Evolutionary conservation across 2,329 filamentous ascomycete genomes (phyloP).

Genomic region (Trematosphaeria pertusa): DNA sequence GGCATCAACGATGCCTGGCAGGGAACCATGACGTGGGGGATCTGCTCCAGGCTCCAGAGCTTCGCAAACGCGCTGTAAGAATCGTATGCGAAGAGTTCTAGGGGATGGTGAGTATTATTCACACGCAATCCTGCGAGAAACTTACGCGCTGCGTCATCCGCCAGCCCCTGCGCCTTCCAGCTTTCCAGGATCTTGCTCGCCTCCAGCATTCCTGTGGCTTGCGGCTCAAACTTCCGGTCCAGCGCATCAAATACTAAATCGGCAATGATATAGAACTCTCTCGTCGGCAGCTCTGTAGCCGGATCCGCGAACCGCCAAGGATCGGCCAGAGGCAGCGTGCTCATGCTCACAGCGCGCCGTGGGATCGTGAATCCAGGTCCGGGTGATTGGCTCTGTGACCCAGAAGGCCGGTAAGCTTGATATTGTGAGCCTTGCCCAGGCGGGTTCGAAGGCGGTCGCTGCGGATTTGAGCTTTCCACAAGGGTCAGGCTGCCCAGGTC

Average conservation of each 20-base stretch:
- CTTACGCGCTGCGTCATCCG: conserved; percentile 38
- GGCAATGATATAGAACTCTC: conserved; percentile 45
- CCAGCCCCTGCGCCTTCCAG: conserved; percentile 35
- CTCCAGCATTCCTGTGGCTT: conserved; percentile 43
- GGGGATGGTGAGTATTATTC: conserved; percentile 2
- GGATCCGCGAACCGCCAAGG: conserved; percentile 45
- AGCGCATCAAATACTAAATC: conserved; percentile 44
- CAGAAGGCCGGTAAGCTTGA: conserved; percentile 35
- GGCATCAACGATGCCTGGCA: conserved; percentile 33
- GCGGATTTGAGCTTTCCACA: conserved; percentile 19
- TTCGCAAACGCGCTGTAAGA: conserved; percentile 38
- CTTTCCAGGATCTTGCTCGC: conserved; percentile 41
- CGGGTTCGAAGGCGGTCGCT: conserved; percentile 7
- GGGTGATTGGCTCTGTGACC: conserved; percentile 22
- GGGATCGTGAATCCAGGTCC: conserved; percentile 32
- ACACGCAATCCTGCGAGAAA: neutral
- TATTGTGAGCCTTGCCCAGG: conserved; percentile 25
- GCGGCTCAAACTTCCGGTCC: conserved; percentile 42
- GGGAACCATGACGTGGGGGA: conserved; percentile 46
- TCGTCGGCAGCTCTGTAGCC: conserved; percentile 39
- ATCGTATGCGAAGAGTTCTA: conserved; percentile 38
- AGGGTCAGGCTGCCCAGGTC: conserved; percentile 38
- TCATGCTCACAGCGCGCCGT: conserved; percentile 38
- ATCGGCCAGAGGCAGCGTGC: conserved; percentile 35
- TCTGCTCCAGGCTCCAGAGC: conserved; percentile 41